Base-by-base conservation (phyloP, 495 filamentous ascomycete genomes). In the Penicillium cataractarum region DNA sequence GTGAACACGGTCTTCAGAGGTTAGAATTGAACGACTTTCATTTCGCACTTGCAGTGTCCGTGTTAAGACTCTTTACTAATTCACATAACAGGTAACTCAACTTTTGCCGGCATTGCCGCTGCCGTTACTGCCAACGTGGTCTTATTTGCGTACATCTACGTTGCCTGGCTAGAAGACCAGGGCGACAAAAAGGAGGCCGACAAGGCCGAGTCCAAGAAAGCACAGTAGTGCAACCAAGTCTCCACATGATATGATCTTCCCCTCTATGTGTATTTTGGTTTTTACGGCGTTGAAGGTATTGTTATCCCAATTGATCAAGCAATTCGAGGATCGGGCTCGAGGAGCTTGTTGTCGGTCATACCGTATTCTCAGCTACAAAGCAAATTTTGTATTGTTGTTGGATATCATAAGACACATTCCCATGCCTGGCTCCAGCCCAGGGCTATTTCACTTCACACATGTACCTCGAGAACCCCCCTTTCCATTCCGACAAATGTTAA, bases 91-190 rank as follows among this genome's bases (percentile, higher is more conserved):
- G 94, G 92, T 56, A 97, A 94, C 71, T 81, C 92, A 15, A 97
- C 93, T 17, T 93, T 85, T 62, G 92, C 93, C 5, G 95, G 92
- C 6, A 92, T 86, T 10, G 77, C 87, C 24, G 95, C 95, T 9
- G 96, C 96, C 24, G 76, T 98, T 40, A 88, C 91, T 63, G 95
- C 95, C 31, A 99, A 99, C 72, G 84, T 92, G 19, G 91, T 99
- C 7, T 80, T 99, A 59, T 86, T 99, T 61, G 89, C 86, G 17
- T 99, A 98, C 76, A 86, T 98, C 54, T 81, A 94, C 61, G 93
- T 97, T 2, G 95, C 96, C 31, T 92, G 97, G 84, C 85, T 84
- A 64, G 95, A 99, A 71, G 95, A 99, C 69, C 81, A 89, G 69
- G 80, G 76, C 59, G 90, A 95, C 65, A 85, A 84, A 35, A 62